These are phyloP conservation scores for Zarea fungicola DNA, from an alignment of 2,329 filamentous ascomycete genomes.

Conservation along the genomic window DNA sequence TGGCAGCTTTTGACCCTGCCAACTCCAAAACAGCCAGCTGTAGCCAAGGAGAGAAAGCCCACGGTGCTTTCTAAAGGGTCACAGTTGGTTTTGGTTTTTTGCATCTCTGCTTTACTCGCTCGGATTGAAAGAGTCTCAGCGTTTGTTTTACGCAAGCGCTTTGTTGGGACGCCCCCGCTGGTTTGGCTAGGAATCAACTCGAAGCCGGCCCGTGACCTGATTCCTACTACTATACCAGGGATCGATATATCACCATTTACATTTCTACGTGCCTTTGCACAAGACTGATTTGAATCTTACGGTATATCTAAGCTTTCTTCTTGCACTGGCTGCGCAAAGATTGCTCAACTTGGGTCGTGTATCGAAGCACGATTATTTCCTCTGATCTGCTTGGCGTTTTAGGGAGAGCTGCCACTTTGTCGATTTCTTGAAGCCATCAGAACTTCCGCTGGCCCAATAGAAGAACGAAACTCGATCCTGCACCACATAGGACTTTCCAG, in stretches of 20 bases:
- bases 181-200: background rate
- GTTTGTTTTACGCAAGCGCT: background rate
- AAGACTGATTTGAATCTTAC: too few relatives aligned
- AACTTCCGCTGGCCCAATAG: background rate
- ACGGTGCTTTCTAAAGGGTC: background rate
- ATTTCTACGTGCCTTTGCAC: too few relatives aligned
- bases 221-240: conserved; percentile 12
- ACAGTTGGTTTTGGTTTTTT: background rate
- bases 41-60: background rate
- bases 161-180: background rate
- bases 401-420: background rate
- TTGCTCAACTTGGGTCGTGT: background rate
- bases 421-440: conserved; percentile 3
- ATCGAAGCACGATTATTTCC: background rate
- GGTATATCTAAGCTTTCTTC: background rate
- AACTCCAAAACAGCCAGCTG: conserved; percentile 1
- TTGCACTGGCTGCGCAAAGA: background rate
- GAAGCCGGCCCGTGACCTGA: conserved; percentile 10
- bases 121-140: background rate
- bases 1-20: conserved; percentile 5
- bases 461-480: background rate
- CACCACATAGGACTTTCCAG: background rate
- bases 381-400: background rate
- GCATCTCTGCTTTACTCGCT: background rate
- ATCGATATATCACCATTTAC: conserved; percentile 13